Percentiles rank a stretch among this genome's conserved stretches.
These are phyloP conservation scores for Ustilago trichophora DNA, from an alignment of 1,284 basidiomycete genomes.

Conservation along the genomic window DNA sequence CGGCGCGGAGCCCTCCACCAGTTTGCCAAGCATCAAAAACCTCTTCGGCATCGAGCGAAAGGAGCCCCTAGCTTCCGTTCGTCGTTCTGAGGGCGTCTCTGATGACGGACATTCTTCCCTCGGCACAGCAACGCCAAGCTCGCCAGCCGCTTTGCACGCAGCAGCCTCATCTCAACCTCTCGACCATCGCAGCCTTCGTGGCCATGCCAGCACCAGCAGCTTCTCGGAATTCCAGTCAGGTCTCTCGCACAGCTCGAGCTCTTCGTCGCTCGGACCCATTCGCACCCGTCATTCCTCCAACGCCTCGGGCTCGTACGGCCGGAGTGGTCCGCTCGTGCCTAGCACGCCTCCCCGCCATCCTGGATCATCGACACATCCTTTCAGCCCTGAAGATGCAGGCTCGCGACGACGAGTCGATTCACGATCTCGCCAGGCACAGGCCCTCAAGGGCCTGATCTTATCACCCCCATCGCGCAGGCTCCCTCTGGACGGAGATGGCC, in stretches of 20 bases:
- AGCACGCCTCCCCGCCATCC: conserved; percentile 39
- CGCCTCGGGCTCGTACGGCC: conserved; percentile 29
- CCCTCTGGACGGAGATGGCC: conserved; percentile 37
- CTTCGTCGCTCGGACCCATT: conserved; percentile 44
- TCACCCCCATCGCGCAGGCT: conserved; percentile 39
- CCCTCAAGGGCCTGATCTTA: conserved; percentile 41
- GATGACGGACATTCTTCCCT: conserved; percentile 28
- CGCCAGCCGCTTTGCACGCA: conserved; percentile 17
- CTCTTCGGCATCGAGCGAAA: conserved; percentile 39
- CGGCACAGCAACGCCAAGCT: conserved; percentile 24
- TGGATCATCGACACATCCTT: conserved; percentile 21
- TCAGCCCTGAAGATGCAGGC: conserved; percentile 34
- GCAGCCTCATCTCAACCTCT: conserved; percentile 12
- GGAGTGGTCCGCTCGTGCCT: conserved; percentile 22
- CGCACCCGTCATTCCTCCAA: conserved; percentile 40
- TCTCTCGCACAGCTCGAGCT: conserved; percentile 32
- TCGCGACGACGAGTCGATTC: conserved; percentile 36
- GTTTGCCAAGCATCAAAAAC: conserved; percentile 47
- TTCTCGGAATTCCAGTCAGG: conserved; percentile 40
- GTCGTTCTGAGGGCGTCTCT: conserved; percentile 19
- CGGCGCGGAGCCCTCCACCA: conserved; percentile 20
- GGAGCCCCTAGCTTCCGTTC: conserved; percentile 34
- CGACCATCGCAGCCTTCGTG: conserved; percentile 30
- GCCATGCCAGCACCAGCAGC: conserved; percentile 44
- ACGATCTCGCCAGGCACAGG: conserved; percentile 44